phyloP scores from a whole-genome alignment of 345 rosid species.

The Microcos paniculata region DNA sequence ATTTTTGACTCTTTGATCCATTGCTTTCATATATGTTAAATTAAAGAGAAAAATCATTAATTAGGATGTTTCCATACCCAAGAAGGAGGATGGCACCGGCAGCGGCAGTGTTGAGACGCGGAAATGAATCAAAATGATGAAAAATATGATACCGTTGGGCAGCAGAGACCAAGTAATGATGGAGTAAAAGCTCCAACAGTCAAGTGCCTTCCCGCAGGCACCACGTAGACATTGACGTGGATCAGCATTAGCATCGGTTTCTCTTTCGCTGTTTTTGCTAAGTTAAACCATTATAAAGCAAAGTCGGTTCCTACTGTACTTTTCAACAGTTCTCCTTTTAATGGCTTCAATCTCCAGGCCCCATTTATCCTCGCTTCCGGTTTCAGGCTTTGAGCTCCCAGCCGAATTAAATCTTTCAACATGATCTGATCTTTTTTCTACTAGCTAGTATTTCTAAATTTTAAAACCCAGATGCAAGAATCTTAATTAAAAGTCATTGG shows the following conservation, averaged over 20 bases:
- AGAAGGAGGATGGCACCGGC: too few species aligned
- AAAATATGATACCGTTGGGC: not conserved
- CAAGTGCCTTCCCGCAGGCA: slow-evolving; percentile 29
- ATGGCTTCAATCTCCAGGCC: slow-evolving; percentile 7
- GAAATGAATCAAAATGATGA: not conserved
- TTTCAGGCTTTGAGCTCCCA: not conserved
- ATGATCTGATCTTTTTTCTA: not conserved
- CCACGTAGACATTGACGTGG: slow-evolving; percentile 25
- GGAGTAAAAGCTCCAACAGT: not conserved
- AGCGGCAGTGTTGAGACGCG: not conserved
- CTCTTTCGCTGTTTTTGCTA: not conserved
- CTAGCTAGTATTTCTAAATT: too few species aligned
- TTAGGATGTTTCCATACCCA: too few species aligned
- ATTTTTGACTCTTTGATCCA: too few species aligned
- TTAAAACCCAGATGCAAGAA: too few species aligned
- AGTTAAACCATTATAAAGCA: not conserved
- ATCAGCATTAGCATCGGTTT: slow-evolving; percentile 24
- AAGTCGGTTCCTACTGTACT: not conserved
- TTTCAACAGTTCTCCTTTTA: not conserved
- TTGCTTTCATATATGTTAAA: too few species aligned
- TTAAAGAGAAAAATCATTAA: too few species aligned
- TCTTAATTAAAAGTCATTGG: too few species aligned
- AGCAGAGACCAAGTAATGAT: not conserved
- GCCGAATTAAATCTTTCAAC: not conserved
- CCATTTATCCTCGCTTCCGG: not conserved